These are phyloP conservation scores for Ochromonas danica DNA, from an alignment of 108 stramenopile species.

Conservation along the genomic window DNA sequence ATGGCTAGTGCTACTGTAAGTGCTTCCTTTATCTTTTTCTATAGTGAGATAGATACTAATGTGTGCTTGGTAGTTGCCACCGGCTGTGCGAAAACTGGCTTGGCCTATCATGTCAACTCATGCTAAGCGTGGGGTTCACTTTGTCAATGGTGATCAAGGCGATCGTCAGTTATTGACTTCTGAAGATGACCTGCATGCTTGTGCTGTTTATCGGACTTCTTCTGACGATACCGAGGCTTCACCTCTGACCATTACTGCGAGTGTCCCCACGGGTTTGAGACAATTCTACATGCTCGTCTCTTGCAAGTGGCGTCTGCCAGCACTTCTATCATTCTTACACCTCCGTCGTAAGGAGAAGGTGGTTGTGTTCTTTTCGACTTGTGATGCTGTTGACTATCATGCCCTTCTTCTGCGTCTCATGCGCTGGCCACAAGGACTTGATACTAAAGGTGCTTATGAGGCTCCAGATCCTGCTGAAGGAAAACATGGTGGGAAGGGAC, in stretches of 20 bases:
- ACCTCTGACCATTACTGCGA: too few relatives aligned
- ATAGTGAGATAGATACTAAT: conserved; percentile 31
- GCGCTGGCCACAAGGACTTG: conserved; percentile 20
- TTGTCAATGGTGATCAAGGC: conserved; percentile 25
- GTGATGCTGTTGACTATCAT: conserved; percentile 90
- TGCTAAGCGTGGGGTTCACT: neutral
- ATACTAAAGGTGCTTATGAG: neutral
- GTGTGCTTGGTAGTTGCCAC: too few relatives aligned
- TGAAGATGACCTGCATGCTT: too few relatives aligned
- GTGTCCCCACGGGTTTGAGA: neutral
- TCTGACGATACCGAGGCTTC: too few relatives aligned
- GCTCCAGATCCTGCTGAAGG: neutral
- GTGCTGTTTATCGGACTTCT: too few relatives aligned
- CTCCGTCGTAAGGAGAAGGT: conserved; percentile 55
- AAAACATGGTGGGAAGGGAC: neutral
- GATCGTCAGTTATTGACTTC: neutral
- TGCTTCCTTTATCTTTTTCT: conserved; percentile 6
- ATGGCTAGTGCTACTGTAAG: conserved; percentile 85
- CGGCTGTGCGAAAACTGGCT: too few relatives aligned
- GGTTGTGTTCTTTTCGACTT: conserved; percentile 88
- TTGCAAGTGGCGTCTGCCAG: conserved; percentile 21
- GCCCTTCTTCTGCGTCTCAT: conserved; percentile 56
- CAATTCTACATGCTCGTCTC: conserved; percentile 11
- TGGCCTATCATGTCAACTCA: conserved; percentile 23
- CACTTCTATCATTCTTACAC: conserved; percentile 4